Evolutionary conservation across 768 basidiomycete species (phyloP).

Genomic region (Kwoniella dejecticola): DNA sequence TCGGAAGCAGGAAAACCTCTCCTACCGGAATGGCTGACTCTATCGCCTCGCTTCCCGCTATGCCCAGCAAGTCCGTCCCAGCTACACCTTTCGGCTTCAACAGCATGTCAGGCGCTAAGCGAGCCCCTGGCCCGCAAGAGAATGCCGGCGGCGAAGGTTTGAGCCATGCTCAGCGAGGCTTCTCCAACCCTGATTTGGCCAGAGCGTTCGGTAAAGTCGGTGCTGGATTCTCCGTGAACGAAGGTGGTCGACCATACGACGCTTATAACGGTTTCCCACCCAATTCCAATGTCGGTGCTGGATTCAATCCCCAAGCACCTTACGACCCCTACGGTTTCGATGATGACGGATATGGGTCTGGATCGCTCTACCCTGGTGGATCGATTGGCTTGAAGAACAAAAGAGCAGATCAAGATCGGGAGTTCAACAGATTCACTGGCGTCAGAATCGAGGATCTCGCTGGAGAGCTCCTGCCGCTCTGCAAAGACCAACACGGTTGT

Average conservation of each 20-base stretch:
- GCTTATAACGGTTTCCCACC: slow-evolving; percentile 25
- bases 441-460: slow-evolving; percentile 92
- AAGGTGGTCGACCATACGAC: slow-evolving; percentile 35
- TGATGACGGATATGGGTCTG: slow-evolving; percentile 55
- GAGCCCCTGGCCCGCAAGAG: slow-evolving; percentile 32
- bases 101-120: slow-evolving; percentile 29
- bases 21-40: slow-evolving; percentile 51
- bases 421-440: slow-evolving; percentile 96
- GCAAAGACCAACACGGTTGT: slow-evolving; percentile 99
- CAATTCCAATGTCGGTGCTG: slow-evolving; percentile 21
- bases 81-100: slow-evolving; percentile 53
- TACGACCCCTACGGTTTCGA: slow-evolving; percentile 54
- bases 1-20: slow-evolving; percentile 32
- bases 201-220: slow-evolving; percentile 53
- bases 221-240: slow-evolving; percentile 42
- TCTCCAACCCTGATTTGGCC: slow-evolving; percentile 56
- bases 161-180: slow-evolving; percentile 50
- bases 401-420: slow-evolving; percentile 85
- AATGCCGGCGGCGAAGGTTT: slow-evolving; percentile 36
- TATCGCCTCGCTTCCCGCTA: slow-evolving; percentile 53
- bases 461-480: slow-evolving; percentile 88
- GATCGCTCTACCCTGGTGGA: slow-evolving; percentile 54
- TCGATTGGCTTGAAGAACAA: slow-evolving; percentile 82
- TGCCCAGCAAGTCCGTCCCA: slow-evolving; percentile 55
- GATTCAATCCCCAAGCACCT: slow-evolving; percentile 31